phyloP scores from a whole-genome alignment of 352 stramenopile genomes.

The Phytophthora meadii region DNA sequence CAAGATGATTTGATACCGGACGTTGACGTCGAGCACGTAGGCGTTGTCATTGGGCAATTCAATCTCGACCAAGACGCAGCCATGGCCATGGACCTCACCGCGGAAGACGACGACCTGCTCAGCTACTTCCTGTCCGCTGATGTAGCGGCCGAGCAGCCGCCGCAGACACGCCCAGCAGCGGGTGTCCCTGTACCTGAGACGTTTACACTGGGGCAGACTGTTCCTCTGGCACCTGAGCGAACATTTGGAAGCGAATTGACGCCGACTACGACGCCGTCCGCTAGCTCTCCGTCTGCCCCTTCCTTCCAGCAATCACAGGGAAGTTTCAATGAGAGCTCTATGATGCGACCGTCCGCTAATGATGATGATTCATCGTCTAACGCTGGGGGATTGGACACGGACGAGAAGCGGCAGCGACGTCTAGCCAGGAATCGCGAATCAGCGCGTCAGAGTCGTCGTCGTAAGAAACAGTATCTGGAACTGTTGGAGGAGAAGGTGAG shows the following conservation, averaged over 20 bases:
- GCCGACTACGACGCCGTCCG: slow-evolving; percentile 6
- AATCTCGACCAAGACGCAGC: neutral
- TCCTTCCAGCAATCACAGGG: slow-evolving; percentile 57
- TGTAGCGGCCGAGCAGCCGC: slow-evolving; percentile 65
- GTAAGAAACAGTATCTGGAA: slow-evolving; percentile 92
- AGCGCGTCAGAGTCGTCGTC: slow-evolving; percentile 84
- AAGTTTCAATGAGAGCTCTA: slow-evolving; percentile 64
- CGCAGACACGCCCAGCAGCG: slow-evolving; percentile 28
- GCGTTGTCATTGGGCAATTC: slow-evolving; percentile 37
- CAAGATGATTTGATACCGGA: slow-evolving; percentile 18
- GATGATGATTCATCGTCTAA: slow-evolving; percentile 62
- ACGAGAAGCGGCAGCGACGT: slow-evolving; percentile 81
- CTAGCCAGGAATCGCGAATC: slow-evolving; percentile 90
- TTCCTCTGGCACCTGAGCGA: slow-evolving; percentile 35
- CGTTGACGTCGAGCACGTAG: slow-evolving; percentile 37
- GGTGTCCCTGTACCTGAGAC: slow-evolving; percentile 22
- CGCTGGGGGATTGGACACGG: slow-evolving; percentile 56
- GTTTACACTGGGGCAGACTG: slow-evolving; percentile 46
- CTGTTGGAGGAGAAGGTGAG: slow-evolving; percentile 86
- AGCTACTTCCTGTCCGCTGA: slow-evolving; percentile 89
- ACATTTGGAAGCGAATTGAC: slow-evolving; percentile 36
- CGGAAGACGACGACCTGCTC: slow-evolving; percentile 87
- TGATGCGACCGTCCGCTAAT: slow-evolving; percentile 55
- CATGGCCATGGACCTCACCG: slow-evolving; percentile 75
- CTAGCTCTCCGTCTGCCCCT: slow-evolving; percentile 17